phyloP scores from a whole-genome alignment of 2,329 filamentous ascomycete genomes.

The Niveomyces coronatus region DNA sequence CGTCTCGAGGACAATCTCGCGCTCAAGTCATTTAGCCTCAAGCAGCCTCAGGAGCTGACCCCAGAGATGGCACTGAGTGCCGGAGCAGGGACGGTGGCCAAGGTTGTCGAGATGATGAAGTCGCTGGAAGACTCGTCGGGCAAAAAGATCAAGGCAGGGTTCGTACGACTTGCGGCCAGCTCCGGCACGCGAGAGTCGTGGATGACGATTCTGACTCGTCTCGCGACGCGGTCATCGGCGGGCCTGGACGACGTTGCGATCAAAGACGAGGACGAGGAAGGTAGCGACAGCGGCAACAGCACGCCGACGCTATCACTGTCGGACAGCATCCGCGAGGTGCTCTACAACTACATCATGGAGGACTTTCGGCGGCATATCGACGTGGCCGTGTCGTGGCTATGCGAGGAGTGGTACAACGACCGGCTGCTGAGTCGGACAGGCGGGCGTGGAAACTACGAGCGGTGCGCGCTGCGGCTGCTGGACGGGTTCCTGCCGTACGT shows the following conservation, averaged over 20 bases:
- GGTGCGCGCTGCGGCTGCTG: constrained; percentile 70
- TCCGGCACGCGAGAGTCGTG: constrained; percentile 81
- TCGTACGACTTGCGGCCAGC: constrained; percentile 75
- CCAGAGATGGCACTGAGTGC: constrained; percentile 62
- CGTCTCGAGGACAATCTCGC: constrained; percentile 36
- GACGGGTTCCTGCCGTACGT: constrained; percentile 85
- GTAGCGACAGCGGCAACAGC: too few relatives aligned
- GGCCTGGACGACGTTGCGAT: constrained; percentile 52
- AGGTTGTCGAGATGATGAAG: constrained; percentile 70
- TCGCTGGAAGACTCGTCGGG: constrained; percentile 56
- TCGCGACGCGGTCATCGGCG: constrained; percentile 69
- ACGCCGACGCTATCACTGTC: constrained; percentile 38
- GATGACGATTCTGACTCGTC: constrained; percentile 75
- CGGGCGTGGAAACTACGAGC: constrained; percentile 58
- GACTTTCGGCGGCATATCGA: constrained; percentile 88
- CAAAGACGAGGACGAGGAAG: constrained; percentile 44
- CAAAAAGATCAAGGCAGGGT: constrained; percentile 58
- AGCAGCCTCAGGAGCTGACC: constrained; percentile 63
- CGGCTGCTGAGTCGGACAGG: constrained; percentile 35
- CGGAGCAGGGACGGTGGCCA: constrained; percentile 61
- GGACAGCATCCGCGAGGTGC: constrained; percentile 64
- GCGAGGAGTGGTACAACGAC: constrained; percentile 97
- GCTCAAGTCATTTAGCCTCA: constrained; percentile 71
- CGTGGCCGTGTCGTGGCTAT: constrained; percentile 85
- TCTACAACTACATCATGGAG: constrained; percentile 81